Percentiles rank a stretch among this genome's conserved stretches.
phyloP scores from a whole-genome alignment of 345 rosid species.

The Angophora floribunda region DNA sequence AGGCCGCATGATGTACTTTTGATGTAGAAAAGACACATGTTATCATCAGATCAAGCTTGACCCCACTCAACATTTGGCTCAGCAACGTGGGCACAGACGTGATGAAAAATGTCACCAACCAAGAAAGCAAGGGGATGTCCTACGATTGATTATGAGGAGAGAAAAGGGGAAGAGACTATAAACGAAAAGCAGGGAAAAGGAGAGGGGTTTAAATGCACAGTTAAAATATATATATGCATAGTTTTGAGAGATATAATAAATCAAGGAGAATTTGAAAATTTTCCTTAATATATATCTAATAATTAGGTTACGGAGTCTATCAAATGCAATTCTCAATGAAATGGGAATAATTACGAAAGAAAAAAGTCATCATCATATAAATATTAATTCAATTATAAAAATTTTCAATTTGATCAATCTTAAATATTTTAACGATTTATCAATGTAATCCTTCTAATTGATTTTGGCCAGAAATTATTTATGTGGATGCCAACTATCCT shows the following conservation, averaged over 20 bases:
- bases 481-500: rapidly evolving
- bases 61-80: neutral
- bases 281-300: too few species aligned
- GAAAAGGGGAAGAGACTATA: neutral
- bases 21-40: neutral
- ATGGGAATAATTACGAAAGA: too few species aligned
- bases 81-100: rapidly evolving
- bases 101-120: neutral
- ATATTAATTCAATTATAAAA: too few species aligned
- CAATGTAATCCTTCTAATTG: rapidly evolving
- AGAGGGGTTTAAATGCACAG: neutral
- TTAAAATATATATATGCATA: too few species aligned
- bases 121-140: too few species aligned
- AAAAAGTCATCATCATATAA: too few species aligned
- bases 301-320: too few species aligned
- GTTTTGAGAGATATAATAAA: too few species aligned
- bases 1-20: too few species aligned
- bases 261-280: too few species aligned
- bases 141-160: neutral
- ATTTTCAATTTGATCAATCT: rapidly evolving
- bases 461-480: rapidly evolving
- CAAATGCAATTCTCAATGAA: too few species aligned
- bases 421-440: rapidly evolving
- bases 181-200: neutral
- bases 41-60: neutral